Conservation (phyloP, 331 rosid genomes). For the Telfairia occidentalis region DNA sequence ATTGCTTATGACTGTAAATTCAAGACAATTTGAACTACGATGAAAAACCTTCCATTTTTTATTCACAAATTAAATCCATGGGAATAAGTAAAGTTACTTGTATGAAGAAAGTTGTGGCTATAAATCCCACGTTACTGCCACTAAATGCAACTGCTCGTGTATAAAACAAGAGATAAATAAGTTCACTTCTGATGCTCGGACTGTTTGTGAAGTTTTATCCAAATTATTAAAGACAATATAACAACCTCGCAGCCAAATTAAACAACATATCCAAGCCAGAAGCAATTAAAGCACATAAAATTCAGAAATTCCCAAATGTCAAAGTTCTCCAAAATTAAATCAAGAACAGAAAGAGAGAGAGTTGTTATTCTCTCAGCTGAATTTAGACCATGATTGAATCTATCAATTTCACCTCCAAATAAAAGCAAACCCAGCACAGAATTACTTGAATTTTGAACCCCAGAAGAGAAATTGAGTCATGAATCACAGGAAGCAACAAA, state of each 20-base stretch:
- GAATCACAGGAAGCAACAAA: slow-evolving; percentile 5
- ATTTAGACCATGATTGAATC: not conserved
- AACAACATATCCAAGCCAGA: not conserved
- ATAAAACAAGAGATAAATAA: not conserved
- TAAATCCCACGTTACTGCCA: not conserved
- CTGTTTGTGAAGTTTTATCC: not conserved
- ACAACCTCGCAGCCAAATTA: not conserved
- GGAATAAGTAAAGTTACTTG: not conserved
- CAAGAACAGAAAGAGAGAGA: not conserved
- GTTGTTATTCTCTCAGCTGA: not conserved
- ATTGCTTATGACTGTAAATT: not conserved
- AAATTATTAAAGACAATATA: not conserved
- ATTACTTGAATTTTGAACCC: slow-evolving; percentile 13
- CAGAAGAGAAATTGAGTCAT: slow-evolving; percentile 11
- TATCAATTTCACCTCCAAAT: slow-evolving; percentile 15
- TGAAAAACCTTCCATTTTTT: not conserved
- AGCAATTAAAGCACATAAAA: not conserved
- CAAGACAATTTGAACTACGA: not conserved
- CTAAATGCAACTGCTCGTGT: not conserved
- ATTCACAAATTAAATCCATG: not conserved
- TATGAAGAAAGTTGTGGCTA: not conserved
- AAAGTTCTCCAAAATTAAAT: not conserved
- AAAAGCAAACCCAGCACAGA: slow-evolving; percentile 3
- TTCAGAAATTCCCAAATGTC: not conserved
- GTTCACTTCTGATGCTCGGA: not conserved